Evolutionary conservation across 2,329 filamentous ascomycete genomes (phyloP), one percentile per base, ranked within the genome.

Genomic region (Fusarium tjaetaba): DNA sequence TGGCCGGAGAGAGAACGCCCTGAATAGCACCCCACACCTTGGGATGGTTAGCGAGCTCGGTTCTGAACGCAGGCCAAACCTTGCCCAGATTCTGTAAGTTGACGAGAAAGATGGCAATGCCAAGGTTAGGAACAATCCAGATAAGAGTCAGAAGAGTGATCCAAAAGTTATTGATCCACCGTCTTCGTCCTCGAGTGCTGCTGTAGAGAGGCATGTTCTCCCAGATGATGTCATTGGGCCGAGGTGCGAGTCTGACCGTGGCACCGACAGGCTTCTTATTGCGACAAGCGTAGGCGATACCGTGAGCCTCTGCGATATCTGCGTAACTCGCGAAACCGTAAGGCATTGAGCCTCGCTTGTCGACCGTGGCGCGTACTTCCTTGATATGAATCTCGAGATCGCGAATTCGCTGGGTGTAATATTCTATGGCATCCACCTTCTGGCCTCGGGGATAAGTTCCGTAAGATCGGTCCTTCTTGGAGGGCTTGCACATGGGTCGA

Each of bases 241-340:
- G 90, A 5, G 96, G 95, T 2, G 96, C 95, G 20, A 98, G 87
- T 11, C 85, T 87, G 62, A 99, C 90, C 1, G 89, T 93, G 0
- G 94, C 91, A 10, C 94, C 94, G 45, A 93, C 88, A 0, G 94
- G 94, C 76, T 92, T 93, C 85, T 96, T 96, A 55, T 91, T 93
- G 66, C 93, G 93, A 28, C 93, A 90, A 15, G 91, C 89, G 82
- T 93, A 97, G 16, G 95, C 96, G 71, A 97, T 95, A 26, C 89
- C 90, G 79, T 99, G 96, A 1, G 96, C 94, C 76, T 97, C 94
- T 65, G 91, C 88, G 62, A 99, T 97, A 46, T 92, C 92, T 46
- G 96, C 91, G 84, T 96, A 99, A 77, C 94, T 98, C 14, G 96
- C 95, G 80, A 99, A 99, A 0, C 96, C 96, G 79, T 95, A 99